A percentile compares a stretch with the other conserved stretches of the same genome.
Conservation (phyloP, 106 monocot species). For the Phalaenopsis aphrodite region DNA sequence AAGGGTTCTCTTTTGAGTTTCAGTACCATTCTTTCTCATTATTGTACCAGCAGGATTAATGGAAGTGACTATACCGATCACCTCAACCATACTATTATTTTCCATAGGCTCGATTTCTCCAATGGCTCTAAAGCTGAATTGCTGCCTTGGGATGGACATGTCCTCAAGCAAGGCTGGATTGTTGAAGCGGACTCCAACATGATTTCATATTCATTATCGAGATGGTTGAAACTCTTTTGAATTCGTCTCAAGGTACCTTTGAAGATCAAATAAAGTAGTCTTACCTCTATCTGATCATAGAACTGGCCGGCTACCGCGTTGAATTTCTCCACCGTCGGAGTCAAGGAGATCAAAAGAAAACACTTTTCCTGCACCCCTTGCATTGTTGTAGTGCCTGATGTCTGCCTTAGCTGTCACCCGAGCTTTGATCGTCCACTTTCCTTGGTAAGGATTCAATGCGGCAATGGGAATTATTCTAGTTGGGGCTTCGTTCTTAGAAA, state of each 20-base stretch:
- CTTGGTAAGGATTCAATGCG: slow-evolving; percentile 84
- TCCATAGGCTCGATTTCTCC: slow-evolving; percentile 38
- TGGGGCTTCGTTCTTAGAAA: slow-evolving; percentile 77
- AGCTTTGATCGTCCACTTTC: slow-evolving; percentile 88
- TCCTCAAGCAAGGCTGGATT: slow-evolving; percentile 44
- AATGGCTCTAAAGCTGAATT: slow-evolving; percentile 33
- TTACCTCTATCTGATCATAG: slow-evolving; percentile 28
- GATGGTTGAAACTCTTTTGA: slow-evolving; percentile 50
- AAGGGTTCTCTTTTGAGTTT: slow-evolving; percentile 56
- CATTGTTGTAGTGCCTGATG: slow-evolving; percentile 37
- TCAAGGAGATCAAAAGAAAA: slow-evolving; percentile 64
- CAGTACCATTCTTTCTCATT: slow-evolving; percentile 65
- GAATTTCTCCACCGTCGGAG: slow-evolving; percentile 57
- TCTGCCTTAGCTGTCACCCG: slow-evolving; percentile 63
- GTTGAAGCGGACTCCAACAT: slow-evolving; percentile 42
- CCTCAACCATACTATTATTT: slow-evolving; percentile 32
- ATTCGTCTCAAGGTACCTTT: slow-evolving; percentile 73
- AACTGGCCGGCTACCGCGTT: slow-evolving; percentile 41
- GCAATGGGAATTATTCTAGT: slow-evolving; percentile 67
- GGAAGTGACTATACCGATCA: slow-evolving; percentile 63
- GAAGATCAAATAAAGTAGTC: slow-evolving; percentile 46
- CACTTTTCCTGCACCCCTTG: slow-evolving; percentile 52
- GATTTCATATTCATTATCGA: slow-evolving; percentile 50
- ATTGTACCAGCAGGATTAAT: slow-evolving; percentile 47
- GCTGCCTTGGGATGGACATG: slow-evolving; percentile 34